Evolutionary conservation across 306 rosid genomes (phyloP).

Genomic region (Gastrolobium bilobum): DNA sequence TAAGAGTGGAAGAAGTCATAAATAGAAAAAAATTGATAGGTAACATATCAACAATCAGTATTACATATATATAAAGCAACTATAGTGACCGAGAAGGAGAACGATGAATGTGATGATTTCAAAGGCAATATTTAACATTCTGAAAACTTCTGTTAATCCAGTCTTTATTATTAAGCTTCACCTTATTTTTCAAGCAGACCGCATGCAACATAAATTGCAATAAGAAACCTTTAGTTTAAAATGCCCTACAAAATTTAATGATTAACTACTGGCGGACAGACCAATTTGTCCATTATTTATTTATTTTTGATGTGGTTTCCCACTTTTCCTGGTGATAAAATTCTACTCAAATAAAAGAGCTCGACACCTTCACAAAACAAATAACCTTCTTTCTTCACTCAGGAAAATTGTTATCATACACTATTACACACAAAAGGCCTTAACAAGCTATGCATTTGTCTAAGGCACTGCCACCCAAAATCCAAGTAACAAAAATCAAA

Average conservation of each 20-base stretch:
- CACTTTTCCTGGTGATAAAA: neutral
- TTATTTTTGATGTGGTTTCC: neutral
- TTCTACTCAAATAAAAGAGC: constrained; percentile 23
- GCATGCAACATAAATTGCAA: constrained; percentile 7
- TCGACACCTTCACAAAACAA: constrained; percentile 17
- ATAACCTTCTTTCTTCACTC: constrained; percentile 2
- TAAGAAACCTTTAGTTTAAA: neutral
- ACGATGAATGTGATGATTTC: neutral
- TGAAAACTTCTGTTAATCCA: constrained; percentile 10
- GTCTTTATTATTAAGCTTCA: neutral
- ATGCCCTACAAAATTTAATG: neutral
- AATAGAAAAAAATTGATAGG: neutral
- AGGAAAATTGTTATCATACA: neutral
- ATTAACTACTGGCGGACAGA: neutral
- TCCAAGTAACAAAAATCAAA: constrained; percentile 27
- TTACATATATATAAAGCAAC: neutral
- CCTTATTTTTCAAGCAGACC: constrained; percentile 5
- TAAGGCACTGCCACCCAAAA: constrained; percentile 26
- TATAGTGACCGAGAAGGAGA: neutral
- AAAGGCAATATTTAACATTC: neutral
- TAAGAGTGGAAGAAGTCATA: neutral
- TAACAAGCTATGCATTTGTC: constrained; percentile 6
- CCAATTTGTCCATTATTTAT: neutral
- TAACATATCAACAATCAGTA: constrained; percentile 3
- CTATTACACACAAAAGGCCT: neutral